These are phyloP conservation scores for Penicillium polonicum DNA, from an alignment of 2,329 filamentous ascomycete species.

Conservation along the genomic window DNA sequence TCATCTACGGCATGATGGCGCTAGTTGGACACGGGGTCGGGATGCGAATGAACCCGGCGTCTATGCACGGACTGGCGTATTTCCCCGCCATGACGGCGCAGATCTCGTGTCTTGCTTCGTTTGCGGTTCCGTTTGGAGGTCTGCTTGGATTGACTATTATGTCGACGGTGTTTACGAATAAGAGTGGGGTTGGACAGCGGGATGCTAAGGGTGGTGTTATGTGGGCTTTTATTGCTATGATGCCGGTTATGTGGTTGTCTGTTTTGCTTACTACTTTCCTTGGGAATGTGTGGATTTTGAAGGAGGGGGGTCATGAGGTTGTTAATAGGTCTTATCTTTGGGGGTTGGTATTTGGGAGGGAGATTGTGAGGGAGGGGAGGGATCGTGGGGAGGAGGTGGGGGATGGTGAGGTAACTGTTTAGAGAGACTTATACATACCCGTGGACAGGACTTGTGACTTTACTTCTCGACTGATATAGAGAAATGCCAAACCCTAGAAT, in stretches of 20 bases:
- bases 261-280: constrained; percentile 47
- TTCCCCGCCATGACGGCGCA: background rate
- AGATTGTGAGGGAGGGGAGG: background rate
- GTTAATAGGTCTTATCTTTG: constrained; percentile 11
- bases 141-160: background rate
- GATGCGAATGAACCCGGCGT: constrained; percentile 63
- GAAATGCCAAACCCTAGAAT: background rate
- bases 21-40: constrained; percentile 63
- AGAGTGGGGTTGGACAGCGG: background rate
- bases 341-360: background rate
- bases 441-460: background rate
- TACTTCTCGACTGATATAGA: background rate
- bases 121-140: constrained; percentile 1
- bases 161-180: constrained; percentile 3
- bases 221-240: constrained; percentile 63
- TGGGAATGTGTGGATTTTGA: constrained; percentile 54
- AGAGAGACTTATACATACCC: background rate
- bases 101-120: background rate
- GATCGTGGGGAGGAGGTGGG: background rate
- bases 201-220: constrained; percentile 51
- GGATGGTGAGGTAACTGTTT: background rate
- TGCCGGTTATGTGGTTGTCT: constrained; percentile 57
- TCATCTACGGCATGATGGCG: constrained; percentile 66
- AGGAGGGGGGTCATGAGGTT: constrained; percentile 28
- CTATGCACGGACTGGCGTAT: constrained; percentile 49